Evolutionary conservation across 257 asterid genomes (phyloP), one percentile per base, ranked within the genome.

Genomic region (Primulina huaijiensis): DNA sequence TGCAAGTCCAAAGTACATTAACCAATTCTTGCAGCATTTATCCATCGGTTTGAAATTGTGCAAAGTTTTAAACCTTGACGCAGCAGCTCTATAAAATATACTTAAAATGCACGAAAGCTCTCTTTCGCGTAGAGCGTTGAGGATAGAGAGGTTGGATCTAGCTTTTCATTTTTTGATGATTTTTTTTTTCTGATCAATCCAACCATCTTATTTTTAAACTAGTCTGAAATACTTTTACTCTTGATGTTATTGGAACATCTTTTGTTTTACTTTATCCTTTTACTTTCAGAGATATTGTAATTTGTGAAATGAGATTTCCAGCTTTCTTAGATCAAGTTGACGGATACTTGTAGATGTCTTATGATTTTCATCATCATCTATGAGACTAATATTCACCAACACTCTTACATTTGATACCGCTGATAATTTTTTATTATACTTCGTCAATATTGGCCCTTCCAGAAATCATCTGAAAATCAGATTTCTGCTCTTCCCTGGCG

Each of bases 31-130:
- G 20, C 57, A 17, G 12, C 6, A 19, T 37, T 64, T 37, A 25
- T 35, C 58, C 57, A 29, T 11, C 2, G 43, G 8, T 37, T 38
- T 19, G 69, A 21, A 38, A 23, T 35, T 38, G 35, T 64, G 69
- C 57, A 19, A 52, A 38, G 34, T 38, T 64, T 21, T 38, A 8
- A 20, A 64, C 56, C 58, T 23, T 65, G 70, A 65, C 27, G 38
- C 59, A 38, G 19, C 11, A 23, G 23, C 52, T 65, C 57, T 38
- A 3, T 20, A 33, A 27, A 7, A 62, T 30, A 64, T 6, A 2
- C 17, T 66, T 29, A 35, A 23, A 17, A 46, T 66, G 71, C 5
- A 25, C 17, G 23, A 7, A 29, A 17, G 0, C 19, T 11, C 31
- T 29, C 61, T 64, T 27, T 50, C 27, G 60, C 8, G 19, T 59